Evolutionary conservation across 1,139 yeast species (phyloP).

Genomic region (Candida frijolesensis): DNA sequence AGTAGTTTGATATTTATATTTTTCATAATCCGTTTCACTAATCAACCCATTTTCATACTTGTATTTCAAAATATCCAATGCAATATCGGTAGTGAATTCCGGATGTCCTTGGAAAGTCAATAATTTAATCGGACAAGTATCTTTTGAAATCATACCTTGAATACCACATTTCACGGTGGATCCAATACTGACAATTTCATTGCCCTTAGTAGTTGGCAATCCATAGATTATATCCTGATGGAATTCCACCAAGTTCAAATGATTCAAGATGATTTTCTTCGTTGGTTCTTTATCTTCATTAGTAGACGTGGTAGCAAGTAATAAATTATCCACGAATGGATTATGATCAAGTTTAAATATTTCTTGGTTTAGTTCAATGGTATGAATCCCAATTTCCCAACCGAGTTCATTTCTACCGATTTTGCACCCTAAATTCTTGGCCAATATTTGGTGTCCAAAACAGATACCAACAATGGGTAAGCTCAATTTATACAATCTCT

Average conservation of each 20-base stretch:
- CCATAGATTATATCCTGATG: slow-evolving; percentile 70
- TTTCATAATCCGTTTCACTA: slow-evolving; percentile 26
- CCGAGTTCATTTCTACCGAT: slow-evolving; percentile 62
- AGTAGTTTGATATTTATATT: slow-evolving; percentile 30
- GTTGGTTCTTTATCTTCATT: slow-evolving; percentile 1
- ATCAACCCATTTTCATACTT: slow-evolving; percentile 19
- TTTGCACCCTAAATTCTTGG: slow-evolving; percentile 61
- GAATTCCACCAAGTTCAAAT: slow-evolving; percentile 55
- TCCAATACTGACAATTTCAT: slow-evolving; percentile 49
- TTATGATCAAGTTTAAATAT: slow-evolving; percentile 30
- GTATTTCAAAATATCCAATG: slow-evolving; percentile 28
- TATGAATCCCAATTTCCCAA: slow-evolving; percentile 72
- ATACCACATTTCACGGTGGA: slow-evolving; percentile 53
- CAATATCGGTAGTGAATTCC: slow-evolving; percentile 56
- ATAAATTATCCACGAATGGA: slow-evolving; percentile 32
- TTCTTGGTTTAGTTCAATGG: slow-evolving; percentile 49
- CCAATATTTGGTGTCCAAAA: slow-evolving; percentile 84
- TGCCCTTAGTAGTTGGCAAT: slow-evolving; percentile 26
- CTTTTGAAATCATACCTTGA: slow-evolving; percentile 58
- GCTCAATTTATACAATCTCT: slow-evolving; percentile 24
- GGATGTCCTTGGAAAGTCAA: slow-evolving; percentile 91
- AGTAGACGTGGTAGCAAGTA: slow-evolving; percentile 14
- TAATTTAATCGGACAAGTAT: slow-evolving; percentile 27
- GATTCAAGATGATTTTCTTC: slow-evolving; percentile 20
- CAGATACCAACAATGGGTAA: slow-evolving; percentile 68